These are phyloP conservation scores for Pinus albicaulis DNA, from an alignment of 75 land plant species.

Conservation along the genomic window DNA sequence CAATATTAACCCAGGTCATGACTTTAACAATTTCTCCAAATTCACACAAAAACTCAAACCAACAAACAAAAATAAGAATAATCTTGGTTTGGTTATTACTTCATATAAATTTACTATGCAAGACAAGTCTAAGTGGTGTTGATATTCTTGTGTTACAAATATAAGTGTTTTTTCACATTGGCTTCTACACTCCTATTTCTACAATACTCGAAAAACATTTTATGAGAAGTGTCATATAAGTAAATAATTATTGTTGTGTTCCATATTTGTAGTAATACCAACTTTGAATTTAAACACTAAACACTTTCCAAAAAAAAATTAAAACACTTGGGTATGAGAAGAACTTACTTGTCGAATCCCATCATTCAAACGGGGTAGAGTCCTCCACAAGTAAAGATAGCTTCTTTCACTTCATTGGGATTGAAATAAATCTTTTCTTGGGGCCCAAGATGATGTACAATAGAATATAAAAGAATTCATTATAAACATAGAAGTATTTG, in stretches of 20 bases:
- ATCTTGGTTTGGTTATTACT: background rate
- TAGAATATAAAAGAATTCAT: slow-evolving; percentile 17
- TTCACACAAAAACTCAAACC: background rate
- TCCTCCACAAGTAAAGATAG: slow-evolving; percentile 95
- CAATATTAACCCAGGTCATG: too few relatives aligned
- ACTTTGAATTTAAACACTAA: background rate
- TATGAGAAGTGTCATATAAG: background rate
- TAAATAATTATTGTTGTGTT: background rate
- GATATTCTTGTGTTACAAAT: background rate
- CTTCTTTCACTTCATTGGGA: slow-evolving; percentile 85
- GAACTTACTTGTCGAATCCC: slow-evolving; percentile 77
- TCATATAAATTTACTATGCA: background rate
- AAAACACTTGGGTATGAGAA: background rate
- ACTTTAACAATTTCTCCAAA: background rate
- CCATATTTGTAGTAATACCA: background rate
- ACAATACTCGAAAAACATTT: background rate
- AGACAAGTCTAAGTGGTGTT: background rate
- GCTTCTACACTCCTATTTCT: background rate
- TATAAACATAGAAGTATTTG: background rate
- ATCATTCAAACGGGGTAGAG: slow-evolving; percentile 94
- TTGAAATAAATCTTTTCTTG: slow-evolving; percentile 76
- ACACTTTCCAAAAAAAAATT: background rate
- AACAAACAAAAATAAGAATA: background rate
- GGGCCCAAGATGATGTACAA: slow-evolving; percentile 86
- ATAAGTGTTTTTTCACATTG: background rate